Base-by-base conservation (phyloP, 805 yeast species). In the Scheffersomyces ergatensis region DNA sequence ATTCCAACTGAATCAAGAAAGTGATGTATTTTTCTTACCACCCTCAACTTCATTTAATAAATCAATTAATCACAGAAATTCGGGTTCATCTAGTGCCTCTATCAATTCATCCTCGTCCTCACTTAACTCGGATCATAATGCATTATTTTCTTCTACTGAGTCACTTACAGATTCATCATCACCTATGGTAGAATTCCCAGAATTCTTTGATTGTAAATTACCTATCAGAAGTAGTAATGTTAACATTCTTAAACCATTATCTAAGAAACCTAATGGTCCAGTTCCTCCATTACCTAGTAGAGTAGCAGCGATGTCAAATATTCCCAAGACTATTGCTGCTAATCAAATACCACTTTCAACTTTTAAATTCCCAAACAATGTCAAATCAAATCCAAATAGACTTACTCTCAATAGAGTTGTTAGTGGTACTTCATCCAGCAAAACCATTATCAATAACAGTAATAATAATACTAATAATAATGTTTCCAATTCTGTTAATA, bases 61-160 rank as follows among this genome's bases (percentile, higher is more conserved):
- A 15, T 29, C 32, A 14, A 14, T 5, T 7, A 47, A 49, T 21
- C 47, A 47, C 38, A 39, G 51, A 35, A 49, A 48, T 32, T 48
- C 57, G 8, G 43, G 42, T 34, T 52, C 55, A 26, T 44, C 49
- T n/a, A 50, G 61, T 17, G 43, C 50, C 8, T 57, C 67, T 7
- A 52, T 58, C 35, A 57, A 61, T 41, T 64, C 69, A 26, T 58
- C 60, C 24, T 46, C 52, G 31, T 60, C 62, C 44, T 62, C 66
- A 40, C 35, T 62, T 7, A 34, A 27, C 18, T 26, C 38, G 6
- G 23, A 24, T 27, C 34, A 37, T 5, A 26, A 30, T 20, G 30
- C 14, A n/a, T 13, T 57, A 5, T 59, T 53, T 31, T 53, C 62
- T 11, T 61, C 68, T 14, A 45, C 54, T 12, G 72, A 66, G 24